Conservation (phyloP, 176 grass and related monocot genomes). For the Secale cereale region DNA sequence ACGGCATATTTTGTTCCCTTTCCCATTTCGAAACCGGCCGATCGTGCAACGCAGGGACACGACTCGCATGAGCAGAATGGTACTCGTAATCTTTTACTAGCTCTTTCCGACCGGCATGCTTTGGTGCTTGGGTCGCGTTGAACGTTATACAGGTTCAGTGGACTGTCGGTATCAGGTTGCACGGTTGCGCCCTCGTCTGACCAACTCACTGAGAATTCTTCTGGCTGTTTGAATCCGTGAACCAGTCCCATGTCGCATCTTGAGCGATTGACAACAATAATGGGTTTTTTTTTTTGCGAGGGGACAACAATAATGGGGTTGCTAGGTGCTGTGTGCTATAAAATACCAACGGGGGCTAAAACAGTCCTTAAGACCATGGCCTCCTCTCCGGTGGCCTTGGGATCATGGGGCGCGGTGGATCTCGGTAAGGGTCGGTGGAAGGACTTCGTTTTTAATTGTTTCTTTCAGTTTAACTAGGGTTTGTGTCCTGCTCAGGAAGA, state of each 20-base stretch:
- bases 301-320: background rate
- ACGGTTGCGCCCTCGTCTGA: background rate
- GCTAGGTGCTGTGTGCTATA: background rate
- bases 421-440: no score
- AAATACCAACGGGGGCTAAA: background rate
- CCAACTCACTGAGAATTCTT: no score
- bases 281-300: no score
- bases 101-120: background rate
- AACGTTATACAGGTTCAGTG: background rate
- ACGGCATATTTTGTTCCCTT: background rate
- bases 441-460: no score
- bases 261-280: background rate
- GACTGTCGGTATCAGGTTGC: conserved; percentile 4
- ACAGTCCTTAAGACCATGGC: no score
- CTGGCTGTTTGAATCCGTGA: no score
- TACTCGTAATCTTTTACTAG: no score
- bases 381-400: no score
- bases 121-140: background rate
- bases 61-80: no score
- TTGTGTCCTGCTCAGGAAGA: no score
- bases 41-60: background rate
- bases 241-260: conserved; percentile 5
- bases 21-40: background rate
- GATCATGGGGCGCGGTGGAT: no score
- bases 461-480: no score